These are phyloP conservation scores for Euclidium syriacum DNA, from an alignment of 345 rosid species.

Conservation along the genomic window DNA sequence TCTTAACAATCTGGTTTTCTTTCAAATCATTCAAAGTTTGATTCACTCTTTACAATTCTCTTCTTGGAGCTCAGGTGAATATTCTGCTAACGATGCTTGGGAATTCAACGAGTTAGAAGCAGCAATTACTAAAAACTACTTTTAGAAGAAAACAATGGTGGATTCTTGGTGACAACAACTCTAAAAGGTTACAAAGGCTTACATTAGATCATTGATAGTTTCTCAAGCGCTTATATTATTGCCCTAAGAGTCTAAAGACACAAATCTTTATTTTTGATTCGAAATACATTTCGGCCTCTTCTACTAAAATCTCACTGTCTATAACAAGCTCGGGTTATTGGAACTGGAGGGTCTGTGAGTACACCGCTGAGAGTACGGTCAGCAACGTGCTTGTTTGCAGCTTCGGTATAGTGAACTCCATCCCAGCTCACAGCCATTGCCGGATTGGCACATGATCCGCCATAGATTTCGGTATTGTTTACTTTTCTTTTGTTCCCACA, in stretches of 20 bases:
- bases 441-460: slow-evolving; percentile 47
- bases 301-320: slow-evolving; percentile 28
- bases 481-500: slow-evolving; percentile 58
- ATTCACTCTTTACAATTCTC: not conserved
- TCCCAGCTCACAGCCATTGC: slow-evolving; percentile 56
- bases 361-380: slow-evolving; percentile 54
- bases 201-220: slow-evolving; percentile 13
- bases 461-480: slow-evolving; percentile 48
- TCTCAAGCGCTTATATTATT: slow-evolving; percentile 12
- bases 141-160: slow-evolving; percentile 23
- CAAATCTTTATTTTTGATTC: too few species aligned
- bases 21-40: not conserved
- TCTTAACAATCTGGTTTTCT: not conserved
- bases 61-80: slow-evolving; percentile 50
- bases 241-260: not conserved
- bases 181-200: slow-evolving; percentile 10
- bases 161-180: slow-evolving; percentile 18
- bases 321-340: slow-evolving; percentile 59
- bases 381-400: slow-evolving; percentile 69
- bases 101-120: slow-evolving; percentile 83
- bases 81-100: slow-evolving; percentile 81
- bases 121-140: slow-evolving; percentile 63
- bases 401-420: slow-evolving; percentile 61
- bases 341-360: slow-evolving; percentile 55
- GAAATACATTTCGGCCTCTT: not conserved